Base-by-base conservation (phyloP, 2,329 filamentous ascomycete genomes). In the Cladosporium colombiae region DNA sequence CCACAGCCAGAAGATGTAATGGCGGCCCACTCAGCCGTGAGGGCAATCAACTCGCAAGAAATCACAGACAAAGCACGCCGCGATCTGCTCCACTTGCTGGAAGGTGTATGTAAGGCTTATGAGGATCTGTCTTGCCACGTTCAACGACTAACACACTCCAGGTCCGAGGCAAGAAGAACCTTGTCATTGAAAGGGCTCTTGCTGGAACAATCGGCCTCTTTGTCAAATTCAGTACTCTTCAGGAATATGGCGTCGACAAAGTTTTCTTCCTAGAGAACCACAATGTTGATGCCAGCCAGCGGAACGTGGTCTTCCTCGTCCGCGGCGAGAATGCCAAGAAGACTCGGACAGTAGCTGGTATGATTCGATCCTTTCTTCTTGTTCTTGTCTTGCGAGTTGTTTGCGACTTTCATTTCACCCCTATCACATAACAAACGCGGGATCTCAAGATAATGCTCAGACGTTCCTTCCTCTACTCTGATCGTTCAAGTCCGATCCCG, bases 121-220 rank as follows among this genome's bases (percentile, higher is more conserved):
- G 70, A 66, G 62, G 64, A 44, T 18, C 35, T 35, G 14, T 35
- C 14, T 46, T 29, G 18, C 21, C 23, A 35, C 50, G 44, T 37
- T 11, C 21, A 25, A 44, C 18, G n/a, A 64, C 69, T 72, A 60
- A 73, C 65, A 53, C 35, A 21, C 58, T 21, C 11, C 62, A 99
- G 95, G 92, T 98, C 70, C 91, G 94, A 77, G 96, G 96, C 72
- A 99, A 98, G 87, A 99, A 99, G 85, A 98, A 97, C 75, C 84
- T 99, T 68, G 91, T 99, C 62, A 90, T 99, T 75, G 94, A 98
- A 78, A 91, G 91, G 79, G 89, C 89, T 73, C 85, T 99, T 72
- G 93, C 94, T 71, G 95, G 94, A 27, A 92, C 93, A 33, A 86
- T 99, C 71, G 92, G 93, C 67, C 85, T 94, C 67, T 90, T 99